Evolutionary conservation across 2,329 filamentous ascomycete genomes (phyloP).

Genomic region (Lachnellula cervina): DNA sequence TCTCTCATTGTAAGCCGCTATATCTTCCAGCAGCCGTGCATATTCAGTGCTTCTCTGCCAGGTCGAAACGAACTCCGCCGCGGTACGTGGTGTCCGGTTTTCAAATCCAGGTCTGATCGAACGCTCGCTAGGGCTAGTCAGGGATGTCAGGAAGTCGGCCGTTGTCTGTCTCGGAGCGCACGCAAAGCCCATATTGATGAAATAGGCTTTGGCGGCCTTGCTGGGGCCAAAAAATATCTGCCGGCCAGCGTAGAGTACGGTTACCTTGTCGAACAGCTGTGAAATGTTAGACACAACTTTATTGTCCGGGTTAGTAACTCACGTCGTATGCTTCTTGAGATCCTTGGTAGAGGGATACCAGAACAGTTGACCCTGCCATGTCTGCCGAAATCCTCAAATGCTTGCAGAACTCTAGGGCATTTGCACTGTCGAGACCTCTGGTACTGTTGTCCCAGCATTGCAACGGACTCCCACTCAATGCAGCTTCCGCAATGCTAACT

Average conservation of each 20-base stretch:
- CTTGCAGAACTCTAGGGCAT: conserved; percentile 66
- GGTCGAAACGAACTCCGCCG: conserved; percentile 47
- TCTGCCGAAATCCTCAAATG: conserved; percentile 60
- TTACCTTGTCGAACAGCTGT: conserved; percentile 58
- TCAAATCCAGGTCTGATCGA: conserved; percentile 51
- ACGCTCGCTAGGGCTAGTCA: conserved; percentile 58
- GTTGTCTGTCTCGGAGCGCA: conserved; percentile 50
- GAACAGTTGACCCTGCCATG: conserved; percentile 55
- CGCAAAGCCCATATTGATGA: conserved; percentile 65
- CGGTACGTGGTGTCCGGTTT: conserved; percentile 48
- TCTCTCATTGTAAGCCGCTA: conserved; percentile 44
- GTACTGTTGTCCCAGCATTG: conserved; percentile 76
- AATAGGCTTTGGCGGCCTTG: conserved; percentile 60
- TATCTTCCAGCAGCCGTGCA: conserved; percentile 40
- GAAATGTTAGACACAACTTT: neutral
- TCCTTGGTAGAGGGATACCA: conserved; percentile 68
- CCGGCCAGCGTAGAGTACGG: conserved; percentile 61
- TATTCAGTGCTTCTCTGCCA: conserved; percentile 43
- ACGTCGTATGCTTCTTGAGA: conserved; percentile 60
- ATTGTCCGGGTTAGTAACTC: neutral
- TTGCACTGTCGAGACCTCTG: conserved; percentile 66
- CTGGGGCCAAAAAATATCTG: conserved; percentile 67
- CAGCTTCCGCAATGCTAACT: conserved; percentile 74
- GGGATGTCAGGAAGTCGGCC: conserved; percentile 69
- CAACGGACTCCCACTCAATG: conserved; percentile 48